These are phyloP conservation scores for Phalaenopsis hybrid DNA, from an alignment of 116 monocot genomes.

Conservation along the genomic window DNA sequence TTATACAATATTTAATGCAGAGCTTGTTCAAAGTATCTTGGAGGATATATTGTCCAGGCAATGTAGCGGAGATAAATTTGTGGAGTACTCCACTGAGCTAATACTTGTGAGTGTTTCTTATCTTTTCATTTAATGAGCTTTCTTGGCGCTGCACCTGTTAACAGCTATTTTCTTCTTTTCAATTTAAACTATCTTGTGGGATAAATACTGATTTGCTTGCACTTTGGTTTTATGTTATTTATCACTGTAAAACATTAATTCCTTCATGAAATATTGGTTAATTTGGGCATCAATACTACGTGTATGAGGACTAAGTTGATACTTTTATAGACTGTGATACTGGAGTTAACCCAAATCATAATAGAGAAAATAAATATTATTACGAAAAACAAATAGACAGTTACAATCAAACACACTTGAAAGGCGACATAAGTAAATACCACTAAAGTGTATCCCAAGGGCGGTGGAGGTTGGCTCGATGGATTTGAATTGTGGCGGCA, in stretches of 20 bases:
- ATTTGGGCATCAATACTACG: no score
- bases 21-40: slow-evolving; percentile 55
- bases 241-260: not conserved
- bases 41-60: slow-evolving; percentile 29
- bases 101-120: slow-evolving; percentile 49
- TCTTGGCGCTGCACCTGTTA: not conserved
- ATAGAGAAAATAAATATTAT: no score
- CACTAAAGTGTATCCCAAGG: no score
- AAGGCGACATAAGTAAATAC: no score
- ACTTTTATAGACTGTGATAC: no score
- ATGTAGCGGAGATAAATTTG: slow-evolving; percentile 16
- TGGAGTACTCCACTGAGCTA: slow-evolving; percentile 38
- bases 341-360: no score
- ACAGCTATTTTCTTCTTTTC: not conserved
- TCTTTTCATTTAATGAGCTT: not conserved
- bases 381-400: no score
- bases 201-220: not conserved
- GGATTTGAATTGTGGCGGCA: no score
- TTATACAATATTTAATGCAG: slow-evolving; percentile 57
- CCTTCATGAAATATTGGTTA: not conserved
- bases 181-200: not conserved
- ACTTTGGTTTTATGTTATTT: not conserved
- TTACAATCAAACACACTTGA: no score
- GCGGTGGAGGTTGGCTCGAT: no score
- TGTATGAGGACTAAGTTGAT: no score